phyloP scores from a whole-genome alignment of 2,329 filamentous ascomycete genomes.

The Pseudonectria buxi region DNA sequence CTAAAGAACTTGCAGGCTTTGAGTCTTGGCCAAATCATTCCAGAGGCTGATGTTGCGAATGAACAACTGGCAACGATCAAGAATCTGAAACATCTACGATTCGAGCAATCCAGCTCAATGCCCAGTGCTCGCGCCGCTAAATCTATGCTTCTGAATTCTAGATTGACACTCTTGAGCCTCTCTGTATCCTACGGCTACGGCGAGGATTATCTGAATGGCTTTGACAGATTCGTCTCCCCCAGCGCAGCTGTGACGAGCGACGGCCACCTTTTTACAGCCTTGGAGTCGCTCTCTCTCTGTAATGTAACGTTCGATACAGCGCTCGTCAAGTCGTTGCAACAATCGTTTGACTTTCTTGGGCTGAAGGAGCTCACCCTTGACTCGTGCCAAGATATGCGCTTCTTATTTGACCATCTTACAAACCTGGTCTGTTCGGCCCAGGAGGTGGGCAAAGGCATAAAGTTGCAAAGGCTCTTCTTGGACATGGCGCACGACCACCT shows the following conservation, averaged over 20 bases:
- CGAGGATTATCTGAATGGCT: too few species aligned
- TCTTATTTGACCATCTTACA: constrained; percentile 2
- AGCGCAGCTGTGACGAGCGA: too few species aligned
- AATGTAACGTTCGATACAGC: background rate
- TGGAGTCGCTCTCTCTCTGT: constrained; percentile 8
- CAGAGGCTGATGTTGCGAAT: too few species aligned
- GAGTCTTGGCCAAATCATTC: background rate
- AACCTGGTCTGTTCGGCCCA: too few species aligned
- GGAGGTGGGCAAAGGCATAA: background rate
- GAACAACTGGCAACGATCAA: constrained; percentile 4
- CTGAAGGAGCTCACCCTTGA: constrained; percentile 5
- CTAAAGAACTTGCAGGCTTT: constrained; percentile 10
- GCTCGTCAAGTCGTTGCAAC: background rate
- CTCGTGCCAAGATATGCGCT: background rate
- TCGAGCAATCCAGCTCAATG: background rate
- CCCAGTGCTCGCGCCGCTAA: background rate
- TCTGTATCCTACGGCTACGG: too few species aligned
- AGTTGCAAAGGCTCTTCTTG: constrained; percentile 2
- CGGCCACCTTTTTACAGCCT: background rate
- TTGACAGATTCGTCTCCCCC: too few species aligned
- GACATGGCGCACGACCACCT: background rate
- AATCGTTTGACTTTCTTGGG: constrained; percentile 9
- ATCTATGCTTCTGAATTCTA: constrained; percentile 9
- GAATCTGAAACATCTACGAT: constrained; percentile 9
- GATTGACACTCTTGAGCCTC: constrained; percentile 10